Percentiles rank a stretch among this genome's conserved stretches.
phyloP scores from a whole-genome alignment of 2,329 filamentous ascomycete species.

The Aspergillus luchuensis region DNA sequence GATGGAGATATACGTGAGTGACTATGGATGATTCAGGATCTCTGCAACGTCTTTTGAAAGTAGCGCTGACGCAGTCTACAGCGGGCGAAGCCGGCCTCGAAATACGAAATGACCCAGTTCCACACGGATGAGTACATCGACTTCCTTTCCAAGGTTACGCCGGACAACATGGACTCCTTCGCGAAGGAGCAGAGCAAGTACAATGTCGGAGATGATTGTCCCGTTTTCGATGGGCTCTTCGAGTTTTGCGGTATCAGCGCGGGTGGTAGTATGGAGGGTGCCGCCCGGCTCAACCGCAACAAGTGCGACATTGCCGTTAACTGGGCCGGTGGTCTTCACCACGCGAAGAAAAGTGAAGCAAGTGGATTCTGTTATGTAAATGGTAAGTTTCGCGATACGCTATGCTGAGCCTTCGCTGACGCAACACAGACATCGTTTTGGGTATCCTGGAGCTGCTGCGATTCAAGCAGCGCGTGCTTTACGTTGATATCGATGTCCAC shows the following conservation, averaged over 20 bases:
- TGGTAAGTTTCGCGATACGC: constrained; percentile 45
- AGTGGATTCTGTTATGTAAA: constrained; percentile 99
- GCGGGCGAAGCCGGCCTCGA: constrained; percentile 76
- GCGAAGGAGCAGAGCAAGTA: constrained; percentile 84
- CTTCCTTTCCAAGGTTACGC: constrained; percentile 82
- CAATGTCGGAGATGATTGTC: constrained; percentile 66
- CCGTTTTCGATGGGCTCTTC: constrained; percentile 70
- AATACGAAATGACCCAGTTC: constrained; percentile 73
- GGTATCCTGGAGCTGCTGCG: constrained; percentile 66
- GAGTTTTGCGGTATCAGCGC: constrained; percentile 72
- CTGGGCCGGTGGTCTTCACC: constrained; percentile 95
- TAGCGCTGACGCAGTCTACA: constrained; percentile 41
- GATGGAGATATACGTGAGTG: constrained; percentile 68
- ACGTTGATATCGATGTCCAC: constrained; percentile 69
- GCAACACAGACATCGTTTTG: constrained; percentile 61
- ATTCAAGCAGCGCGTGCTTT: constrained; percentile 65
- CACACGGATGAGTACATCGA: constrained; percentile 75
- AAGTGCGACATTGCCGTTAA: constrained; percentile 72
- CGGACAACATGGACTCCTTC: constrained; percentile 96
- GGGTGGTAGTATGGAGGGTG: constrained; percentile 70
- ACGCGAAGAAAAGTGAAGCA: constrained; percentile 92
- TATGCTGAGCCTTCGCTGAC: constrained; percentile 17
- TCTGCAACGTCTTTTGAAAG: background rate
- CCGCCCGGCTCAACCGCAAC: constrained; percentile 66
- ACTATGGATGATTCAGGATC: background rate